Evolutionary conservation across 2,329 filamentous ascomycete species (phyloP).

Genomic region (Pestalotiopsis sp.): DNA sequence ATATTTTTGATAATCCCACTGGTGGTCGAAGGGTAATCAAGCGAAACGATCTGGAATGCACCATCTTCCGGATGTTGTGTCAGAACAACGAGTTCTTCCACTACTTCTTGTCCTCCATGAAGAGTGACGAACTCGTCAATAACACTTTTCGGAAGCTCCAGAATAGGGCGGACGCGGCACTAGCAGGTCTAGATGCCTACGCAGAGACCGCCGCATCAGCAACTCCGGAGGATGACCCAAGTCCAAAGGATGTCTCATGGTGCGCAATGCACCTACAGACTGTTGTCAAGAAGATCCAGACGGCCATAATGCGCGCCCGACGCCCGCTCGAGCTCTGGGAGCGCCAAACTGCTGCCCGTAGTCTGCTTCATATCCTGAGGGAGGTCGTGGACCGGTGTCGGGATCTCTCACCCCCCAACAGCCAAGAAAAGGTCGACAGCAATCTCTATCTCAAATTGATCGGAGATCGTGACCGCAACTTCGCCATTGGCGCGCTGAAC

Average conservation of each 20-base stretch:
- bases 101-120: slow-evolving; percentile 50
- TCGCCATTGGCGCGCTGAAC: slow-evolving; percentile 47
- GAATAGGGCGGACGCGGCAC: slow-evolving; percentile 49
- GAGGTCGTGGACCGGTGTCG: slow-evolving; percentile 44
- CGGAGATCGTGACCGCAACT: slow-evolving; percentile 45
- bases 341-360: slow-evolving; percentile 47
- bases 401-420: slow-evolving; percentile 35
- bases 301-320: slow-evolving; percentile 41
- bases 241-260: slow-evolving; percentile 48
- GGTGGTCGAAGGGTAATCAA: slow-evolving; percentile 39
- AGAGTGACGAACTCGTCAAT: slow-evolving; percentile 45
- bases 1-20: slow-evolving; percentile 42
- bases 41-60: slow-evolving; percentile 50
- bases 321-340: slow-evolving; percentile 40
- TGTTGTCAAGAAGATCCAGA: slow-evolving; percentile 45
- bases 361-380: slow-evolving; percentile 51
- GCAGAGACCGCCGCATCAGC: slow-evolving; percentile 12
- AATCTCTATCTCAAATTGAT: slow-evolving; percentile 54
- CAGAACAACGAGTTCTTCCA: slow-evolving; percentile 58
- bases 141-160: slow-evolving; percentile 52
- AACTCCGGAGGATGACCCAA: slow-evolving; percentile 12
- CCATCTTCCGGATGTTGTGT: slow-evolving; percentile 56
- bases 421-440: slow-evolving; percentile 32
- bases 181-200: slow-evolving; percentile 45
- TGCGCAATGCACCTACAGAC: slow-evolving; percentile 49